phyloP scores from a whole-genome alignment of 1,284 basidiomycete genomes.

The Ceratobasidium sp. region DNA sequence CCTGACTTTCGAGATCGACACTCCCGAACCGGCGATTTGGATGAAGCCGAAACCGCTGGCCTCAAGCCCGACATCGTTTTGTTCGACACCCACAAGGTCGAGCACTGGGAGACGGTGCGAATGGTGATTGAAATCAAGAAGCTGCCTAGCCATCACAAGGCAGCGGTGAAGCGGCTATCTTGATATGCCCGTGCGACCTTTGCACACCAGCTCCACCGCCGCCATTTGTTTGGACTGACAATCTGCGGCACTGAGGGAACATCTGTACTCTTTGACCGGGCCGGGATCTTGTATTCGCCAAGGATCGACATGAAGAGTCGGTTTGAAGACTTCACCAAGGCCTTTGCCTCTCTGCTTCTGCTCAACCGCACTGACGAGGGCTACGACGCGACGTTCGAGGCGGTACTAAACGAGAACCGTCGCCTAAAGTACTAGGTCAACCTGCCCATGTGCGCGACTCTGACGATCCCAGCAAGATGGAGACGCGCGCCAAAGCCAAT shows the following conservation, averaged over 20 bases:
- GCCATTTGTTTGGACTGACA: constrained; percentile 14
- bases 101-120: constrained; percentile 13
- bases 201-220: constrained; percentile 15
- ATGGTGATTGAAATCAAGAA: constrained; percentile 1
- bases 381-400: constrained; percentile 9
- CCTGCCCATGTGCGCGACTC: background rate
- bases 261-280: constrained; percentile 26
- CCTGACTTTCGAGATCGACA: background rate
- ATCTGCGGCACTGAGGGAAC: constrained; percentile 19
- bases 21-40: background rate
- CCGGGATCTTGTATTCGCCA: constrained; percentile 22
- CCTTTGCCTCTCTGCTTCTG: constrained; percentile 20
- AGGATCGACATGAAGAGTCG: constrained; percentile 11
- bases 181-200: constrained; percentile 5
- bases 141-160: constrained; percentile 7
- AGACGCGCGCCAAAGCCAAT: no score
- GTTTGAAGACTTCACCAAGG: constrained; percentile 17
- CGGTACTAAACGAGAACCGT: background rate
- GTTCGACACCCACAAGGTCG: background rate
- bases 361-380: constrained; percentile 3
- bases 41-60: background rate
- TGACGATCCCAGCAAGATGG: no score
- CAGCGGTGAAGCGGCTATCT: background rate
- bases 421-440: constrained; percentile 24
- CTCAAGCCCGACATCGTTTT: constrained; percentile 3